Conservation (phyloP, 2,329 filamentous ascomycete species). For the Alternaria tenuissima region DNA sequence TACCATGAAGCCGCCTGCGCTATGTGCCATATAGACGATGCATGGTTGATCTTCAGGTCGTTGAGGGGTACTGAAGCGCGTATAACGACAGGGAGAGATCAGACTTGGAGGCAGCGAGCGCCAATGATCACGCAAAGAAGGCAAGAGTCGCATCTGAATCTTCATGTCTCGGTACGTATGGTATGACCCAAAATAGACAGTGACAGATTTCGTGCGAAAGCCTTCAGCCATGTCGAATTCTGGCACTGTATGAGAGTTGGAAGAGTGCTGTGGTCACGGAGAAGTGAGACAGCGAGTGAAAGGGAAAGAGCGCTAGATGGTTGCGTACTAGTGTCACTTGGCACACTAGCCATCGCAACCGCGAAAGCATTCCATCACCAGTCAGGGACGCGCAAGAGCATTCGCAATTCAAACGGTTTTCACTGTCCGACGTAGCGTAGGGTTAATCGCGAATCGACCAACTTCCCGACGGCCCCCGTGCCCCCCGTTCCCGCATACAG, state of each 20-base stretch:
- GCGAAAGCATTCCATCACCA: slow-evolving; percentile 33
- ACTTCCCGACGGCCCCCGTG: slow-evolving; percentile 6
- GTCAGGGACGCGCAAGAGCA: slow-evolving; percentile 37
- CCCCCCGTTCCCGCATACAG: slow-evolving; percentile 3
- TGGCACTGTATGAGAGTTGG: background rate
- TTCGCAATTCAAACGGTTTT: slow-evolving; percentile 19
- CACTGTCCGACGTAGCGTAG: slow-evolving; percentile 12
- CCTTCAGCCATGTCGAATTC: background rate
- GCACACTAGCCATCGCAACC: slow-evolving; percentile 28
- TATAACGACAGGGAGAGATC: background rate
- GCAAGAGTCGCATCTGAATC: background rate
- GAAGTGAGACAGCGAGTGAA: slow-evolving; percentile 7
- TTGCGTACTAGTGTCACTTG: slow-evolving; percentile 22
- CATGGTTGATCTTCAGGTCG: background rate
- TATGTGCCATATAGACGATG: background rate
- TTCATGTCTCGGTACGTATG: background rate
- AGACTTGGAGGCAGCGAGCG: background rate
- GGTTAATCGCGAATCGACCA: slow-evolving; percentile 11
- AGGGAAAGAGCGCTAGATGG: slow-evolving; percentile 1
- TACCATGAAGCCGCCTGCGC: background rate
- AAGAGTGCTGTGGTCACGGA: background rate
- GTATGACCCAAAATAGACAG: background rate
- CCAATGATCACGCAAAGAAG: background rate
- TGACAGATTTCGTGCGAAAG: background rate
- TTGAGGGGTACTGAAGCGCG: background rate